Conservation (phyloP, 257 asterid genomes). For the Echium plantagineum region DNA sequence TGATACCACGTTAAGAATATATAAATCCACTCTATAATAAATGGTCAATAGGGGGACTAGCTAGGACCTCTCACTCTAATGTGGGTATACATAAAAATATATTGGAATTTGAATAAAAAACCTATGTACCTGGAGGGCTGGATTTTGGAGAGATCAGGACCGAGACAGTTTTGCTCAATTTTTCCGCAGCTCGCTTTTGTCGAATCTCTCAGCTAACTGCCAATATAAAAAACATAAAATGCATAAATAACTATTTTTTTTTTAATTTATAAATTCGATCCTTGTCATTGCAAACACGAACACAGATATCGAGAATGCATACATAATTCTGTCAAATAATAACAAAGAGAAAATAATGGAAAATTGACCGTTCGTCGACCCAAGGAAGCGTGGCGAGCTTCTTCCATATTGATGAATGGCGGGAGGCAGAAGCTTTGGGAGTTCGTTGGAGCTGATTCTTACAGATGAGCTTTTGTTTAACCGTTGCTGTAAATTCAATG, state of each 20-base stretch:
- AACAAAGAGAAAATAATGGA: conserved; percentile 10
- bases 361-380: conserved; percentile 88
- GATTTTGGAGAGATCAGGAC: conserved; percentile 62
- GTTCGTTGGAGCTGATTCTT: no score
- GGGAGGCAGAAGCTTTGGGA: no score
- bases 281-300: no score
- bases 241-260: not conserved
- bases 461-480: no score
- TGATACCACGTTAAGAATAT: no score
- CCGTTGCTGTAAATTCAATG: no score
- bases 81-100: no score
- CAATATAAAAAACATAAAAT: not conserved
- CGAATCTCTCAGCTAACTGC: conserved; percentile 97
- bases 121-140: conserved; percentile 28
- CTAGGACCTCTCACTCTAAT: no score
- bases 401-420: conserved; percentile 5
- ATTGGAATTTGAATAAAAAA: no score
- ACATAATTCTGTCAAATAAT: not conserved
- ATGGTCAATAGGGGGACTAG: no score
- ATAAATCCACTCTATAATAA: no score
- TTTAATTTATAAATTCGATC: no score
- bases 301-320: not conserved
- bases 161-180: conserved; percentile 62
- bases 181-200: conserved; percentile 86
- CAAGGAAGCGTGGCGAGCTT: conserved; percentile 76